phyloP scores from a whole-genome alignment of 2,329 filamentous ascomycete species.

The Diaporthe eres region DNA sequence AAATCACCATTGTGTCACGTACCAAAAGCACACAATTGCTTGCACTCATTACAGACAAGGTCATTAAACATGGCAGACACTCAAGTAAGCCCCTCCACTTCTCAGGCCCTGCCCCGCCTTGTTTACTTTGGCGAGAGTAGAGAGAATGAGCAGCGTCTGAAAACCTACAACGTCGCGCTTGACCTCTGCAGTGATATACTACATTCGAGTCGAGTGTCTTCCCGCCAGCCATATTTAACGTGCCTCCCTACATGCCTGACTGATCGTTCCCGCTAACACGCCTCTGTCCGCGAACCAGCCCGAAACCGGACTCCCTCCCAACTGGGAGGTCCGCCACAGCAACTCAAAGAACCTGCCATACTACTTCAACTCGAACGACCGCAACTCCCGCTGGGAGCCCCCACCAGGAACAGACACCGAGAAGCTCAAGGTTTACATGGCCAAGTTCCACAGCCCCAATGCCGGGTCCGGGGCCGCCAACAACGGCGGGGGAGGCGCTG shows the following conservation, averaged over 20 bases:
- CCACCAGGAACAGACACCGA: conserved; percentile 90
- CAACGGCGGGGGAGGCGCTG: conserved; percentile 44
- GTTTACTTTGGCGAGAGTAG: conserved; percentile 7
- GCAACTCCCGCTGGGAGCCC: conserved; percentile 95
- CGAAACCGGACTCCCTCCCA: conserved; percentile 84
- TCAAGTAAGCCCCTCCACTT: conserved; percentile 33
- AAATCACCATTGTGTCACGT: neutral
- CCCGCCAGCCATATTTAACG: neutral
- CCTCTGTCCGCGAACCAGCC: conserved; percentile 57
- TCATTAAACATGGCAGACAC: conserved; percentile 38
- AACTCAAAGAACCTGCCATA: conserved; percentile 99
- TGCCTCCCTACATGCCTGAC: neutral
- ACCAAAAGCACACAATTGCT: neutral
- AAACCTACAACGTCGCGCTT: neutral
- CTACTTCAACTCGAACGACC: conserved; percentile 92
- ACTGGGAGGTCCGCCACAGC: conserved; percentile 97
- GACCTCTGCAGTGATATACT: neutral
- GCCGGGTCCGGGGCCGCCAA: conserved; percentile 57
- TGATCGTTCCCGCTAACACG: conserved; percentile 9
- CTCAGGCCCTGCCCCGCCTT: neutral
- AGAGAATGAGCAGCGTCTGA: neutral
- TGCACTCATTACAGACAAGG: conserved; percentile 4
- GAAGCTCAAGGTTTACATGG: conserved; percentile 95
- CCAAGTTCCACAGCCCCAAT: conserved; percentile 81
- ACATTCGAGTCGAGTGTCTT: neutral